A percentile compares a stretch with the other conserved stretches of the same genome.
These are phyloP conservation scores for Friedmanniomyces simplex DNA, from an alignment of 495 filamentous ascomycete genomes.

Conservation along the genomic window DNA sequence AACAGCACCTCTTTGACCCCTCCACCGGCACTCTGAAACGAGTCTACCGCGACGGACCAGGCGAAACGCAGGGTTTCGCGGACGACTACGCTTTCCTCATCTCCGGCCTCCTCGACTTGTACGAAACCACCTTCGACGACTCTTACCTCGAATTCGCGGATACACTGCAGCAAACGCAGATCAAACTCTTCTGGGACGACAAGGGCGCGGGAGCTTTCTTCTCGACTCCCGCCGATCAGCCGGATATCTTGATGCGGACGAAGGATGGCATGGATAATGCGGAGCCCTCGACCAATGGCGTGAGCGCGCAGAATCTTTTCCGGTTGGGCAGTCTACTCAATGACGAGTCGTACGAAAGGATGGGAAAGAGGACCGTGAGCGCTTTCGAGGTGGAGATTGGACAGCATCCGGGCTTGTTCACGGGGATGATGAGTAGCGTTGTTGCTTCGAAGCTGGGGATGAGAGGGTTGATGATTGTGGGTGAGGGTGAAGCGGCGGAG, in stretches of 20 bases:
- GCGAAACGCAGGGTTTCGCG: slow-evolving; percentile 68
- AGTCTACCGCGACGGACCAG: slow-evolving; percentile 64
- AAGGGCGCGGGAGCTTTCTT: slow-evolving; percentile 63
- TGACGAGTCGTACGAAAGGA: slow-evolving; percentile 37
- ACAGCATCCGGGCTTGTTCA: slow-evolving; percentile 84
- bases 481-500: slow-evolving; percentile 26
- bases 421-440: slow-evolving; percentile 63
- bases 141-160: slow-evolving; percentile 74
- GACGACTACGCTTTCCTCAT: slow-evolving; percentile 94
- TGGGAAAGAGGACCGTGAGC: slow-evolving; percentile 59
- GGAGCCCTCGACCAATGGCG: slow-evolving; percentile 79
- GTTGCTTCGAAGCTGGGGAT: slow-evolving; percentile 57
- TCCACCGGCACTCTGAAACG: slow-evolving; percentile 53
- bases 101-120: slow-evolving; percentile 73
- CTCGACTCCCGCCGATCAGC: slow-evolving; percentile 56
- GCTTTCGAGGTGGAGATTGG: slow-evolving; percentile 85
- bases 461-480: slow-evolving; percentile 32
- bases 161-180: slow-evolving; percentile 55
- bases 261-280: slow-evolving; percentile 91
- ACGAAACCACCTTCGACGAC: slow-evolving; percentile 77
- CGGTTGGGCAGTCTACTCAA: slow-evolving; percentile 62
- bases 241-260: slow-evolving; percentile 71
- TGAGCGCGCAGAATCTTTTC: slow-evolving; percentile 73
- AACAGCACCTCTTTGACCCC: slow-evolving; percentile 62
- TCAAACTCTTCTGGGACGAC: slow-evolving; percentile 35